Evolutionary conservation across 31 red algal genomes (phyloP), one percentile per base, ranked within the genome.

Genomic region (Endocladia muricata): DNA sequence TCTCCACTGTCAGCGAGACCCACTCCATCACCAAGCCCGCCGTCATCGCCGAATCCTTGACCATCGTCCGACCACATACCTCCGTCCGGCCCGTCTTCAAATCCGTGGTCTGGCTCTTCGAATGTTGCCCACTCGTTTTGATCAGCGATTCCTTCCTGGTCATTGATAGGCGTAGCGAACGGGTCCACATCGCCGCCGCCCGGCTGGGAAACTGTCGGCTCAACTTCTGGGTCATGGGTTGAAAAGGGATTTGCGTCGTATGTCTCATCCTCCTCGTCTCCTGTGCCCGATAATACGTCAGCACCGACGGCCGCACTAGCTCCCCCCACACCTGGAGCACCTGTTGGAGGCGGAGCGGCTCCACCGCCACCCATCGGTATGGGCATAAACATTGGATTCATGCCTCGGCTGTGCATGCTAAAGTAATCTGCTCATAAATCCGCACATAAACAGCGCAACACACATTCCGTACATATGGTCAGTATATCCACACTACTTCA

Each of bases 341-440:
- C 40, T 68, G 68, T 59, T 1, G 78, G 76, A 1, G 32, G 77
- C 60, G 37, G 44, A 1, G 55, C 67, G 39, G 51, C 48, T 39
- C 72, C 71, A 31, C 71, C 70, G 17, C 71, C 71, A 26, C 57
- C 37, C 32, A 73, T 74, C 19, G 87, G 77, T 60, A 83, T 60
- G 32, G 74, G 60, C 78, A 91, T 83, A 4, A 91, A 40, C 19
- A 67, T 82, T n/a, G 87, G 74, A 39, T 78, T 29, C 2, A 74
- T 47, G 15, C 85, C 78, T 19, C 87, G 76, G 49, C 78, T 84
- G 72, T 96, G 93, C 8, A 96, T 41, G 37, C 88, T 91, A 65
- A 96, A 96, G 47, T 96, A 96, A 70, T 96, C 82, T 86, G 70
- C 36, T 56, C 25, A 19, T 40, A 59, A n/a, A 54, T 37, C 19